A percentile compares a stretch with the other conserved stretches of the same genome.
These are phyloP conservation scores for Escallonia herrerae DNA, from an alignment of 129 eudicot genomes.

Conservation along the genomic window DNA sequence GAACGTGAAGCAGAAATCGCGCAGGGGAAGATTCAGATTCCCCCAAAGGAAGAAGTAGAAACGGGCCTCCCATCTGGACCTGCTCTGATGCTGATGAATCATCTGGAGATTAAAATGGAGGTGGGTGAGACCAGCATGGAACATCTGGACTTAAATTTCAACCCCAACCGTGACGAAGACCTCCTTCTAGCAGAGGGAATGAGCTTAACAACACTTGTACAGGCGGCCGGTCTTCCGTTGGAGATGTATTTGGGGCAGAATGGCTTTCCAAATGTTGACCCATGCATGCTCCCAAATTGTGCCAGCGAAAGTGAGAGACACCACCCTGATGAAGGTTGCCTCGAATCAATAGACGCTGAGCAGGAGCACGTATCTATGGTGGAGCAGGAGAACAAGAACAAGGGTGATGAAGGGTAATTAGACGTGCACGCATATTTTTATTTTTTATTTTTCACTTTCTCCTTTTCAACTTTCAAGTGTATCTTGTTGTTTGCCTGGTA, in stretches of 20 bases:
- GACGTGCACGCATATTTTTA: too few relatives aligned
- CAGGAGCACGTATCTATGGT: not conserved
- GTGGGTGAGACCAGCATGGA: constrained; percentile 34
- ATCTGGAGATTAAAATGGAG: constrained; percentile 6
- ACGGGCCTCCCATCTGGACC: constrained; percentile 12
- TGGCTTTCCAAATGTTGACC: constrained; percentile 27
- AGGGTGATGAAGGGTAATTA: constrained; percentile 13
- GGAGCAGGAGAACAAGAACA: constrained; percentile 10
- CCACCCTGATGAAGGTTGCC: constrained; percentile 11
- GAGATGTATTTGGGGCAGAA: constrained; percentile 26
- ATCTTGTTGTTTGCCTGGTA: too few relatives aligned
- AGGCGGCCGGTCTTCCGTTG: constrained; percentile 22
- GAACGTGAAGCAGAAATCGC: constrained; percentile 52
- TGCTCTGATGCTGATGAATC: constrained; percentile 4
- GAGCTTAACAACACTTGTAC: constrained; percentile 24
- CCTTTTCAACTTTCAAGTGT: too few relatives aligned
- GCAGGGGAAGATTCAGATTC: constrained; percentile 22
- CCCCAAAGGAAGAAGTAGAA: constrained; percentile 5
- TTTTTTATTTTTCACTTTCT: not conserved
- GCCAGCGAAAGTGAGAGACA: constrained; percentile 19
- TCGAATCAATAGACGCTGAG: constrained; percentile 11
- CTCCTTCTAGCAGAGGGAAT: constrained; percentile 27
- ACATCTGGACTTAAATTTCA: constrained; percentile 60
- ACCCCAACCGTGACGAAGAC: constrained; percentile 66
- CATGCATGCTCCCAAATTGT: constrained; percentile 21